Percentiles rank a stretch among this genome's conserved stretches.
phyloP scores from a whole-genome alignment of 257 asterid genomes.

The Penstemon newberryi region DNA sequence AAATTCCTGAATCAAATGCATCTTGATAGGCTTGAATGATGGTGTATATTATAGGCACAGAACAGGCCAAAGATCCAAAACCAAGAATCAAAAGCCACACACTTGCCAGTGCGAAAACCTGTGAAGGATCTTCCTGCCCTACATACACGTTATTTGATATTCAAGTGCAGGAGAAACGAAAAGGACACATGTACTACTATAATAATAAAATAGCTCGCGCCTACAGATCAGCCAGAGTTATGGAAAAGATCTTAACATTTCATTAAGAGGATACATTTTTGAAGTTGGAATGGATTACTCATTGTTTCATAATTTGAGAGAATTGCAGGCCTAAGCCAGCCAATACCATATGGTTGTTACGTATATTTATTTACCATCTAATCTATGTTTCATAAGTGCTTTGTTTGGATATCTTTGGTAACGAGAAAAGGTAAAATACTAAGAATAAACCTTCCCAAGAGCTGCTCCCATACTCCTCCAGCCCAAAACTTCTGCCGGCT shows the following conservation, averaged over 20 bases:
- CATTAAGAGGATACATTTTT: constrained; percentile 4
- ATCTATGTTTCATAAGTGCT: constrained; percentile 1
- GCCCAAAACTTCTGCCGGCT: too few species aligned
- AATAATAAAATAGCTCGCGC: constrained; percentile 14
- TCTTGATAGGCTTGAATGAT: constrained; percentile 70
- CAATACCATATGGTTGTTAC: constrained; percentile 8
- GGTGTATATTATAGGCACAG: constrained; percentile 66
- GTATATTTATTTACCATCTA: neutral
- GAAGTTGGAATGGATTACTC: neutral
- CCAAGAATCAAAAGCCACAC: constrained; percentile 89
- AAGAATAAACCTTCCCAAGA: neutral
- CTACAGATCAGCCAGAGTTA: neutral
- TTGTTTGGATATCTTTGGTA: constrained; percentile 11
- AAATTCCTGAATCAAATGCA: constrained; percentile 55
- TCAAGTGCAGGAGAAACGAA: constrained; percentile 48
- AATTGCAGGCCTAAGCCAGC: constrained; percentile 1
- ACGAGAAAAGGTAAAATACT: neutral
- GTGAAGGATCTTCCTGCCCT: constrained; percentile 99
- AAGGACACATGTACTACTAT: constrained; percentile 5
- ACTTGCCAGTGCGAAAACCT: constrained; percentile 86
- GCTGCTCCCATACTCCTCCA: too few species aligned
- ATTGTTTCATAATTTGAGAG: constrained; percentile 15
- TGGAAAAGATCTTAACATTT: neutral
- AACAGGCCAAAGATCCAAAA: constrained; percentile 76
- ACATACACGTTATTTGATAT: constrained; percentile 65